These are phyloP conservation scores for Fraxinus dipetala DNA, from an alignment of 305 asterid genomes.

Conservation along the genomic window DNA sequence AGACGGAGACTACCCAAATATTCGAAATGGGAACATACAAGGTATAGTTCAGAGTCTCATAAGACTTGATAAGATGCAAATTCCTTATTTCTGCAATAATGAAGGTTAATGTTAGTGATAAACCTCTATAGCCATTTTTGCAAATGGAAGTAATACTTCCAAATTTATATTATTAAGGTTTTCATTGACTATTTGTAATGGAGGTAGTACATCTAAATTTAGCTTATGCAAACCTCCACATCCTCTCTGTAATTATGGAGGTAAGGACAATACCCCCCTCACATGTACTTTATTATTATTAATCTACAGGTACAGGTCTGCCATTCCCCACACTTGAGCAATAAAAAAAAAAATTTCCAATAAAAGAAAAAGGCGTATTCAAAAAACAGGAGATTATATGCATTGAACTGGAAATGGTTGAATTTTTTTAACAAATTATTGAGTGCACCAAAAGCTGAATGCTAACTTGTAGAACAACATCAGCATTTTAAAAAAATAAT, in stretches of 20 bases:
- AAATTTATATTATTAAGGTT: background rate
- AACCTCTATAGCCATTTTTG: background rate
- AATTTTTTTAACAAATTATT: background rate
- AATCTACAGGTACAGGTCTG: background rate
- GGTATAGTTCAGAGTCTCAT: background rate
- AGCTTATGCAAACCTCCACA: background rate
- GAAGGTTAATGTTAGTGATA: background rate
- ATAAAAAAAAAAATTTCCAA: background rate
- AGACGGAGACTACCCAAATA: background rate
- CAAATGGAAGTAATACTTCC: background rate
- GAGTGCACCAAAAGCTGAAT: background rate
- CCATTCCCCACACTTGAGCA: background rate
- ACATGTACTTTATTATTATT: background rate
- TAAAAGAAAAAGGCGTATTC: background rate
- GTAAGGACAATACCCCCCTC: background rate
- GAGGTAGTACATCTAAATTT: background rate
- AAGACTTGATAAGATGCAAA: background rate
- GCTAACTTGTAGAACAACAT: background rate
- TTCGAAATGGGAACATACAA: background rate
- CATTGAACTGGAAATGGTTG: background rate
- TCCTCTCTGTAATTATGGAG: background rate
- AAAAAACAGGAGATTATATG: background rate
- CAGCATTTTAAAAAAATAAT: background rate
- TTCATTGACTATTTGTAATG: background rate
- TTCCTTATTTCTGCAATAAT: background rate